Conservation (phyloP, 169 alveolate species). For the Plasmodium berghei region DNA sequence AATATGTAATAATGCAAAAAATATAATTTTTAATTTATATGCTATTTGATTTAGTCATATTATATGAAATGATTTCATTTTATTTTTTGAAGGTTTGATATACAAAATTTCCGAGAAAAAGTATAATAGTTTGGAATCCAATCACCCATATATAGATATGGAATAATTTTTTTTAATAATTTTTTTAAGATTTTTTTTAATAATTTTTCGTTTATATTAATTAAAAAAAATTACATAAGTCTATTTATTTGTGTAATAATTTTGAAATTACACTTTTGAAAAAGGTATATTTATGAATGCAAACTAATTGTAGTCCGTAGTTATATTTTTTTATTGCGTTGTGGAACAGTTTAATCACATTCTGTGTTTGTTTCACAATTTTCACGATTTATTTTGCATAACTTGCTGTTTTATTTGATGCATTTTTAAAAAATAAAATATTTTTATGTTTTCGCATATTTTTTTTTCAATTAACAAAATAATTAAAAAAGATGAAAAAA, state of each 20-base stretch:
- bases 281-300: too few relatives aligned
- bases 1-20: conserved; percentile 35
- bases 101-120: conserved; percentile 47
- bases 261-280: too few relatives aligned
- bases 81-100: conserved; percentile 32
- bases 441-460: too few relatives aligned
- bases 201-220: not conserved
- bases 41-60: not conserved
- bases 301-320: too few relatives aligned
- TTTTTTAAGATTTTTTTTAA: not conserved
- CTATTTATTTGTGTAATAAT: conserved; percentile 1
- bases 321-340: too few relatives aligned
- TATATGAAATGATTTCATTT: not conserved
- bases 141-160: conserved; percentile 55
- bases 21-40: not conserved
- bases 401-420: too few relatives aligned
- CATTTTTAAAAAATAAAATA: too few relatives aligned
- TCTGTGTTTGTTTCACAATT: too few relatives aligned
- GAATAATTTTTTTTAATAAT: not conserved
- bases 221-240: not conserved
- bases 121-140: conserved; percentile 28
- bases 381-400: too few relatives aligned
- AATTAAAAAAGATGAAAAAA: too few relatives aligned
- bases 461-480: too few relatives aligned
- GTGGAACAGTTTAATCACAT: too few relatives aligned